These are phyloP conservation scores for Neurospora sp. DNA, from an alignment of 495 filamentous ascomycete genomes.

Conservation along the genomic window DNA sequence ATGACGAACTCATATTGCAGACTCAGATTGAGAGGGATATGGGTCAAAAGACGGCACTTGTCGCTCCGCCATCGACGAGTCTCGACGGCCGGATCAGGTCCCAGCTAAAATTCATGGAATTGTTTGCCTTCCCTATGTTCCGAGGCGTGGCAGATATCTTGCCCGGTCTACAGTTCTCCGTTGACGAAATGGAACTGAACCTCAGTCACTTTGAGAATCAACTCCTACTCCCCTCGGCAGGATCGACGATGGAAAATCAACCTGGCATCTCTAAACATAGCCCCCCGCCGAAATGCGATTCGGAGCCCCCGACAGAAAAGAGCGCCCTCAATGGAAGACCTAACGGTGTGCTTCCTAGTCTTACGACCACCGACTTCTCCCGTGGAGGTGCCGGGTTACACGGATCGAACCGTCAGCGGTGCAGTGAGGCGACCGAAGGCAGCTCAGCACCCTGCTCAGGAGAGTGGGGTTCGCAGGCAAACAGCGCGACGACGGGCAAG, in stretches of 20 bases:
- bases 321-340: conserved; percentile 5
- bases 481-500: conserved; percentile 45
- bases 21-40: conserved; percentile 85
- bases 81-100: conserved; percentile 74
- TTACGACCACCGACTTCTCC: conserved; percentile 22
- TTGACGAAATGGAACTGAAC: conserved; percentile 70
- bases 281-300: background rate
- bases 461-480: conserved; percentile 45
- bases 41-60: conserved; percentile 73
- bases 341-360: conserved; percentile 22
- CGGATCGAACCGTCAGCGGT: conserved; percentile 32
- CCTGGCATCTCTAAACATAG: background rate
- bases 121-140: conserved; percentile 89
- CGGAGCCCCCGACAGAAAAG: conserved; percentile 10
- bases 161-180: conserved; percentile 71
- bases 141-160: conserved; percentile 74
- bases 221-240: conserved; percentile 23
- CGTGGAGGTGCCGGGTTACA: conserved; percentile 17
- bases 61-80: conserved; percentile 75
- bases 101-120: conserved; percentile 91
- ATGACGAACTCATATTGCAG: conserved; percentile 89
- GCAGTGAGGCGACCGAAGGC: conserved; percentile 43
- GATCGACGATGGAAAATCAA: conserved; percentile 7
- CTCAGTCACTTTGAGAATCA: conserved; percentile 59
- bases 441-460: conserved; percentile 37